Base-by-base conservation (phyloP, 1,284 basidiomycete genomes). In the Pseudozyma sp. region DNA sequence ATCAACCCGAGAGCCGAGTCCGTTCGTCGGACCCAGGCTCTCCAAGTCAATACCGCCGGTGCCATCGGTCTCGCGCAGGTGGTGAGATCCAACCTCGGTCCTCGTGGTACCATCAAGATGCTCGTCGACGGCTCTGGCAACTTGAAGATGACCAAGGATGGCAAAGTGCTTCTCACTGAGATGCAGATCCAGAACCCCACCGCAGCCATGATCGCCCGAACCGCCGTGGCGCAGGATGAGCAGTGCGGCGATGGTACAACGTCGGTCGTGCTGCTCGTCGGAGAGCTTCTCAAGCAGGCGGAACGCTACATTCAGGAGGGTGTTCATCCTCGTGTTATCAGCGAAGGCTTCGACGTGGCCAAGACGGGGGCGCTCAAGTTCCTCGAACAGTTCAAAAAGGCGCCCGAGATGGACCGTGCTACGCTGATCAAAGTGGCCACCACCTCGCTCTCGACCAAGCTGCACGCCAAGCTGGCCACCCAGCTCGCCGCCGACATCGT, bases 111-210 rank as follows among this genome's bases (percentile, higher is more conserved):
- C 4, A 90, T 98, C 78, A 99, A 99, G 88, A 97, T 99, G 95
- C 90, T 99, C 48, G 97, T 99, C 49, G 97, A 99, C 86, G 97
- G 97, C 65, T 89, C 95, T n/a, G 97, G 97, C 14, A 94, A 97
- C 87, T 95, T 99, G 86, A 99, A 98, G 89, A 97, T 99, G 93
- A 99, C 97, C 79, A 99, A 99, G 88, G 97, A 99, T 84, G 97
- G 97, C 79, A 99, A 99, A 87, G 96, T 98, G 46, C 87, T 99
- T 58, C 89, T 99, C 59, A 97, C 95, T 44, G 97, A 99, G 87
- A 99, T 99, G 97, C 97, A 99, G 88, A 99, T 99, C 81, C 79
- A 89, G 87, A 99, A 99, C 86, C 97, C 97, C 17, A 99, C 97
- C 10, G 97, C 97, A 10, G 95, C 97, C 44, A 97, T 99, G 94